Evolutionary conservation across 495 filamentous ascomycete genomes (phyloP).

Genomic region (Pseudevernia furfuracea): DNA sequence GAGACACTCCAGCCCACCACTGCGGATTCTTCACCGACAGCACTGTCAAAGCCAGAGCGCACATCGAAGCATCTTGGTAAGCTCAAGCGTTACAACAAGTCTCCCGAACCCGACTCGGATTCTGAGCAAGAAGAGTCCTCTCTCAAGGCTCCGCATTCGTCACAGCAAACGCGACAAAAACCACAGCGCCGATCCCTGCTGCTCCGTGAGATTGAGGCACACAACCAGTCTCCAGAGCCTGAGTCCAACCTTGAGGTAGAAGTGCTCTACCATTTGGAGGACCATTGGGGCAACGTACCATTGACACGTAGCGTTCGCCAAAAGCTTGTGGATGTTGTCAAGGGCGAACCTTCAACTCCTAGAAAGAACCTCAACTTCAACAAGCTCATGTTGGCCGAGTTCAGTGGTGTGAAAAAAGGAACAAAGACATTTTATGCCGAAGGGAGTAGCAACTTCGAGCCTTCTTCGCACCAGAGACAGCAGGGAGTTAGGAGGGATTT

Average conservation of each 20-base stretch:
- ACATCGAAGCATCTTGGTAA: not conserved
- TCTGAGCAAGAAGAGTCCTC: not conserved
- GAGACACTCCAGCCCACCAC: not conserved
- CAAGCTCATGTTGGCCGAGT: not conserved
- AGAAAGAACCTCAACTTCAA: not conserved
- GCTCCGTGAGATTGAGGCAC: not conserved
- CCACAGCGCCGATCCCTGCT: not conserved
- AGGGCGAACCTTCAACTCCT: not conserved
- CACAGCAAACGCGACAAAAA: not conserved
- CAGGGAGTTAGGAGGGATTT: not conserved
- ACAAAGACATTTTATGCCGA: not conserved
- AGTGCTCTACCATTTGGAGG: too few relatives aligned
- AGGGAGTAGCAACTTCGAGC: not conserved
- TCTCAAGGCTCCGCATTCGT: not conserved
- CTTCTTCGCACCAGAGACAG: not conserved
- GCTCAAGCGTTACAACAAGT: not conserved
- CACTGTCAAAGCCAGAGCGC: not conserved
- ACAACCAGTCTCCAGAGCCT: not conserved
- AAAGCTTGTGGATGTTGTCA: too few relatives aligned
- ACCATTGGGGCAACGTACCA: not conserved
- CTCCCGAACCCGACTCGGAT: not conserved
- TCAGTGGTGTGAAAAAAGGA: not conserved
- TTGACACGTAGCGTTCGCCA: not conserved
- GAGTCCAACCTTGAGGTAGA: not conserved
- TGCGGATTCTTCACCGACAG: not conserved